Conservation (phyloP, 2,329 filamentous ascomycete species). For the Coniella vitis region DNA sequence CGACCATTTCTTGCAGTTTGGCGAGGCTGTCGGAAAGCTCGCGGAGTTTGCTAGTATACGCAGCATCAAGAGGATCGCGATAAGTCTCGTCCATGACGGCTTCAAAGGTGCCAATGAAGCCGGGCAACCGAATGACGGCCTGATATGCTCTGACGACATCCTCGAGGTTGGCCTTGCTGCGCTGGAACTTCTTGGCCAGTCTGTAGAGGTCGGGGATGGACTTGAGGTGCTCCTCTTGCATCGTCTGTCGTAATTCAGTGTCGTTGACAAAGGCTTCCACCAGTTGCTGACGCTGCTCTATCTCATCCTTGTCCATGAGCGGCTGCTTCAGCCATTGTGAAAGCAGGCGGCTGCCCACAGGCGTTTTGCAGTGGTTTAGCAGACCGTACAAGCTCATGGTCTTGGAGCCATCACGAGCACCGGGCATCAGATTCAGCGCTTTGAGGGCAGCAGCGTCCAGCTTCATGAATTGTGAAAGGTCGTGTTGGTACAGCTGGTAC, state of each 20-base stretch:
- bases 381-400: conserved; percentile 94
- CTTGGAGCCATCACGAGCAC: conserved; percentile 88
- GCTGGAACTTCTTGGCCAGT: conserved; percentile 89
- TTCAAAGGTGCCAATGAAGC: conserved; percentile 82
- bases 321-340: conserved; percentile 98
- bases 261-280: conserved; percentile 93
- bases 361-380: conserved; percentile 95
- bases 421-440: conserved; percentile 94
- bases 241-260: conserved; percentile 86
- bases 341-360: conserved; percentile 80
- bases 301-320: conserved; percentile 82
- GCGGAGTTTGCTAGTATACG: conserved; percentile 79
- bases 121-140: conserved; percentile 83
- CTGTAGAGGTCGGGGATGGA: conserved; percentile 92
- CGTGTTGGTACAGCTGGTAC: conserved; percentile 95
- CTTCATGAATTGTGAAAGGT: conserved; percentile 96
- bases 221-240: conserved; percentile 93
- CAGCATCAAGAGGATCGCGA: conserved; percentile 74
- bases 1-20: conserved; percentile 94
- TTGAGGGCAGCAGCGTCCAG: conserved; percentile 90
- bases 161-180: conserved; percentile 82
- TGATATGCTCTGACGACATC: conserved; percentile 96
- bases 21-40: conserved; percentile 71
- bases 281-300: conserved; percentile 84
- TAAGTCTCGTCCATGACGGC: conserved; percentile 94